Evolutionary conservation across 2,329 filamentous ascomycete genomes (phyloP).

Genomic region (Colletotrichum lindemuthianum): DNA sequence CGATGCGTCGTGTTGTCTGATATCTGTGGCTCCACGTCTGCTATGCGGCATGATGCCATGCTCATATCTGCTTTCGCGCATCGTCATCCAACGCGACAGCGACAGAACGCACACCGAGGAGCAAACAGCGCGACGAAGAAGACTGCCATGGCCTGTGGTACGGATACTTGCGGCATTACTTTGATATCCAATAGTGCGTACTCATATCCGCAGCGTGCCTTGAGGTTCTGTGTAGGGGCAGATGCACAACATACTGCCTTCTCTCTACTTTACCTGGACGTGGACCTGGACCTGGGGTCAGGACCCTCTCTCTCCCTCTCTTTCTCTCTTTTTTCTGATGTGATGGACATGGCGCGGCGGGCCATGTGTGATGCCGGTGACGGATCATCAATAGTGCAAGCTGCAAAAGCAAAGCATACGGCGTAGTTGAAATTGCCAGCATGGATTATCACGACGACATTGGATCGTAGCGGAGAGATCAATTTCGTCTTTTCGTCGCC

Average conservation of each 20-base stretch:
- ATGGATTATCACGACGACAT: slow-evolving; percentile 32
- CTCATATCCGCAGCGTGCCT: not conserved
- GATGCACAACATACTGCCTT: slow-evolving; percentile 6
- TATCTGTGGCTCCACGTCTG: slow-evolving; percentile 17
- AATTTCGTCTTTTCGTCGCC: slow-evolving; percentile 34
- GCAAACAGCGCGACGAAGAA: slow-evolving; percentile 6
- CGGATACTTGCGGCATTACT: slow-evolving; percentile 22
- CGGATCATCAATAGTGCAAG: slow-evolving; percentile 28
- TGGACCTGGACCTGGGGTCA: too few relatives aligned
- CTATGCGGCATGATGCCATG: slow-evolving; percentile 29
- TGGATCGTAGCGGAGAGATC: slow-evolving; percentile 33
- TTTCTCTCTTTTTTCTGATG: too few relatives aligned
- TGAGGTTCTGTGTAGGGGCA: not conserved
- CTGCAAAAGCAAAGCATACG: slow-evolving; percentile 30
- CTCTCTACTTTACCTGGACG: too few relatives aligned
- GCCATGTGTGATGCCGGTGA: slow-evolving; percentile 5
- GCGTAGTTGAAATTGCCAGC: slow-evolving; percentile 30
- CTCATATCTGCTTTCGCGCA: not conserved
- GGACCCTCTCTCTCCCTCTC: too few relatives aligned
- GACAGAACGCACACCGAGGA: not conserved
- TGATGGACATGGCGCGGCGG: too few relatives aligned
- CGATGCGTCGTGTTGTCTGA: slow-evolving; percentile 19
- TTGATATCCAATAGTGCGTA: slow-evolving; percentile 2
- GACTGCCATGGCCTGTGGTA: not conserved
- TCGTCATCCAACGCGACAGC: slow-evolving; percentile 16